phyloP scores from a whole-genome alignment of 176 grass and related monocot genomes.

The Neostapfia colusana region DNA sequence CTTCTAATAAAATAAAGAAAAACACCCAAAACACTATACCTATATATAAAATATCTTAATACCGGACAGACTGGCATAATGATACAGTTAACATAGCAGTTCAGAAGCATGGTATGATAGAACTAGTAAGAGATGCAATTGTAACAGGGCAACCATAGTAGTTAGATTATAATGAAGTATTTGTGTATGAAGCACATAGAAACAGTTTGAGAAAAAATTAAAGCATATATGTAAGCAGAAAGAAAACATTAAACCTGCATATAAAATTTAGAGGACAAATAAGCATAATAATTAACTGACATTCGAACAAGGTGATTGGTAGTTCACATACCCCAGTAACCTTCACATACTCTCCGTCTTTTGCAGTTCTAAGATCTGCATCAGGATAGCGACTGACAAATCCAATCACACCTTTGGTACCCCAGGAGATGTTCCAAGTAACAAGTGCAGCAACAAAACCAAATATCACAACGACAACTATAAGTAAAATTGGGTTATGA shows the following conservation, averaged over 20 bases:
- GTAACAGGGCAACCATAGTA: neutral
- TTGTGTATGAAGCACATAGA: neutral
- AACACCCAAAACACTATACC: neutral
- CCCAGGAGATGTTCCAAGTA: slow-evolving; percentile 65
- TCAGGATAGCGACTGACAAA: slow-evolving; percentile 72
- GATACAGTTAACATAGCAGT: neutral
- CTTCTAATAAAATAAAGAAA: neutral
- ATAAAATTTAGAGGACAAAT: neutral
- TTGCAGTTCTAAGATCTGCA: slow-evolving; percentile 78
- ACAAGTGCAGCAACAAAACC: slow-evolving; percentile 56
- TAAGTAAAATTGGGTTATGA: slow-evolving; percentile 56
- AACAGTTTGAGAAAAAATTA: slow-evolving; percentile 23
- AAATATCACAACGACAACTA: slow-evolving; percentile 55
- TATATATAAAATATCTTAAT: slow-evolving; percentile 3
- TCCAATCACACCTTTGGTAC: slow-evolving; percentile 52
- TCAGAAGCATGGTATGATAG: too few relatives aligned
- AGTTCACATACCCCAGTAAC: slow-evolving; percentile 75
- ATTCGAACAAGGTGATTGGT: slow-evolving; percentile 9
- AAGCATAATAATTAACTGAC: slow-evolving; percentile 5
- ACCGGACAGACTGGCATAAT: neutral
- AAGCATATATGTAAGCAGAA: slow-evolving; percentile 24
- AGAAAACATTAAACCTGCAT: slow-evolving; percentile 6
- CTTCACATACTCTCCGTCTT: slow-evolving; percentile 86
- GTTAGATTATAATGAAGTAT: neutral
- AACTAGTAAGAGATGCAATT: too few relatives aligned